phyloP scores from a whole-genome alignment of 148 eudicot species.

The Cornus kousa region DNA sequence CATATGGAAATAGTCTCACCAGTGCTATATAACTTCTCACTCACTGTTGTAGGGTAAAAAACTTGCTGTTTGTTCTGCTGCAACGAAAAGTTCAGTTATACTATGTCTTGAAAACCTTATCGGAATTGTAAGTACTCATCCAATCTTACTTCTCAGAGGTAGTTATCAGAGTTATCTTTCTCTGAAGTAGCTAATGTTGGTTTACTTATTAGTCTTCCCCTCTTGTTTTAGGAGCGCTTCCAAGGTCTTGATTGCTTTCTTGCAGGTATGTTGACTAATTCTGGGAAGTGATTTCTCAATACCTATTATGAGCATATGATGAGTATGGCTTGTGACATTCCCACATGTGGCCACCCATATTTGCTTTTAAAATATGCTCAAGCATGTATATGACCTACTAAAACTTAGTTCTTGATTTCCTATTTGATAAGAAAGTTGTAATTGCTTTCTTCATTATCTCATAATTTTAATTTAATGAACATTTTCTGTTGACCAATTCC shows the following conservation, averaged over 20 bases:
- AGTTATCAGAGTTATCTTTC: background rate
- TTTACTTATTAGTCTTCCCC: conserved; percentile 2
- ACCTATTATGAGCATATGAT: background rate
- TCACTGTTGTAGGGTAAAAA: conserved; percentile 57
- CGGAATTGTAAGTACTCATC: conserved; percentile 58
- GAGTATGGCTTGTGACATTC: background rate
- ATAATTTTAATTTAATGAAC: background rate
- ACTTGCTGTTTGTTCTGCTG: conserved; percentile 97
- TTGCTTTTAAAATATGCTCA: background rate
- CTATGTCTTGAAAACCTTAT: conserved; percentile 92
- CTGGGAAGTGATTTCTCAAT: background rate
- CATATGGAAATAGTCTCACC: background rate
- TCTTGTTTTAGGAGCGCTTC: conserved; percentile 72
- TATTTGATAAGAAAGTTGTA: background rate
- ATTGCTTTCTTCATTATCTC: background rate
- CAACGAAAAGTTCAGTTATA: conserved; percentile 95
- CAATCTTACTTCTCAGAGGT: background rate
- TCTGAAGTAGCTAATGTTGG: background rate
- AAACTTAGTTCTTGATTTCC: too few relatives aligned
- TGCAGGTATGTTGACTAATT: conserved; percentile 57
- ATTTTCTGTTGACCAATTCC: background rate
- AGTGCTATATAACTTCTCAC: background rate
- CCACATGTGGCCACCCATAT: background rate
- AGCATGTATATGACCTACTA: background rate
- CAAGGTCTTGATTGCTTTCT: conserved; percentile 92